Base-by-base conservation (phyloP, 2,329 filamentous ascomycete species). In the Trichoderma semiorbis region DNA sequence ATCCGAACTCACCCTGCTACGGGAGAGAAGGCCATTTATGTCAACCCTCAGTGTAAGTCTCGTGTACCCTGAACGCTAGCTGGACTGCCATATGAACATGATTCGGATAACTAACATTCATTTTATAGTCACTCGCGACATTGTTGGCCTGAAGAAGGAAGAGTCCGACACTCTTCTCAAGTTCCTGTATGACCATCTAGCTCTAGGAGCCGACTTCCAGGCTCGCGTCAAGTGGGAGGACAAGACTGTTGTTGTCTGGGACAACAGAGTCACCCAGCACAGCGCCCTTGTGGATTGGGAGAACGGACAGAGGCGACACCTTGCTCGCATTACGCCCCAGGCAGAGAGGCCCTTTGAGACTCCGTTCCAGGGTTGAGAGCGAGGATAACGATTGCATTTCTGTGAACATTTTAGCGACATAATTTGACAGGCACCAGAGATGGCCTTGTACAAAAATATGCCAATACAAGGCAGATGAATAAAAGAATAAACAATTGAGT, bases 171-270 rank as follows among this genome's bases (percentile, higher is more conserved):
- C 86, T 62, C 83, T 94, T 11, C 85, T 94, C 70, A 90, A 92
- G 77, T 92, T 95, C 81, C 83, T 94, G 7, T 94, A 85, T 74
- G 81, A 85, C 77, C 85, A 87, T 73, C 82, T 87, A 18, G 82
- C 83, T 1, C 81, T 80, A 61, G 85, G 85, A 34, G 90, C 91
- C 55, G 92, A 94, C 79, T 84, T 91, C 72, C 91, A 93, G 75
- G 90, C 88, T 7, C 85, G 91, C 28, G 86, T 97, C 64, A 92
- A 91, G 80, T 97, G 93, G 93, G 89, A 90, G 75, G 85, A 89
- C 57, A 88, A 89, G n/a, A 95, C 92, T 0, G 93, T 97, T 1
- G 92, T 96, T 2, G 90, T 95, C 1, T 97, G 93, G 93, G 93
- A 96, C 80, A 96, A 95, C 83, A 86, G 93, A 36, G 89, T 95